Evolutionary conservation across 1,284 basidiomycete species (phyloP), one percentile per base, ranked within the genome.

Genomic region (Irpex sp.): DNA sequence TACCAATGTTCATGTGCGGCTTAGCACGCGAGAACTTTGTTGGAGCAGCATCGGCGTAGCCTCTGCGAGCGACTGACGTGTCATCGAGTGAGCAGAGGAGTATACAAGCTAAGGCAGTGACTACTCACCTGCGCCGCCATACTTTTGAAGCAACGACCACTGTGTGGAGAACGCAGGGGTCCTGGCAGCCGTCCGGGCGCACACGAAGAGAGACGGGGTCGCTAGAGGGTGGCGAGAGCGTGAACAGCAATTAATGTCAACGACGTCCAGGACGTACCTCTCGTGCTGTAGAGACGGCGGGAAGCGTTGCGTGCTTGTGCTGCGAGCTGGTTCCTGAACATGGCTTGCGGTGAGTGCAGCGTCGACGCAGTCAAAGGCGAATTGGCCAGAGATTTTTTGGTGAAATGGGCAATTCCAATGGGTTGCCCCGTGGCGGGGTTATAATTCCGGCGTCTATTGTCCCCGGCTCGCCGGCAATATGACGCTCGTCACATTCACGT

Each of bases 1-100:
- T 97, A 69, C 94, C 94, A 74, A 97, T 94, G 82, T 97, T 98
- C 92, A 98, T 93, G 77, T 97, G 95, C 43, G 95, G 94, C 79
- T 98, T 98, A 58, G 81, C 79, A 66, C 96, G 90, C 66, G 87
- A 85, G 80, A 90, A 98, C 76, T 88, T 89, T 68, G 78, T 74
- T 8, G 68, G 57, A 57, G 81, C 78, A 51, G 84, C 82, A 70
- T 97, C 95, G 60, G 91, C 91, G 77, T 93, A 93, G 37, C 86
- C 83, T 72, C 89, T 85, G 67, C 80, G 78, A 58, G 72, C 67
- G 58, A 72, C 81, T 82, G 61, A 8, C 13, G 47, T 35, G 47
- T 13, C 43, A 26, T 19, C 19, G 50, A 46, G n/a, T 17, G 5
- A 26, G 13, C 17, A 15, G 21, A 36, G 4, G 49, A 17, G 8